Base-by-base conservation (phyloP, 225 moss, liverwort and hornwort genomes). In the Polytrichum formosum region DNA sequence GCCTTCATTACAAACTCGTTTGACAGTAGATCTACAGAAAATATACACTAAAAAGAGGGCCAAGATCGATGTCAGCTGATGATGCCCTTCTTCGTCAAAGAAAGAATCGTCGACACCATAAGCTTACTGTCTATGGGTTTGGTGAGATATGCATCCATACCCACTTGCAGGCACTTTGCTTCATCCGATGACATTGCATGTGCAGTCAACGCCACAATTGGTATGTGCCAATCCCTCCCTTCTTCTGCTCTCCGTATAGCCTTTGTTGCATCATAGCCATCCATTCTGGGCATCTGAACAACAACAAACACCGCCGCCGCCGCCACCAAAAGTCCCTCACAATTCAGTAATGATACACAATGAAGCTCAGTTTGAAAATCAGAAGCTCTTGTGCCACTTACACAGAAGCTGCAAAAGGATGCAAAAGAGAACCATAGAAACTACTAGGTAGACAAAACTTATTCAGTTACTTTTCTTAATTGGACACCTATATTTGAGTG, bases 121-220 rank as follows among this genome's bases (percentile, higher is more conserved):
- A 91, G 89, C 82, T 93, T 90, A 78, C 87, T 81, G 63, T 96
- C 88, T 6, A 96, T 96, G 8, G 96, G 96, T 70, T 96, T 96
- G 2, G 96, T 96, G 71, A 96, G 85, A 69, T 93, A 96, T 0
- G 96, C 96, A 81, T 96, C 96, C 96, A 96, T 96, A 20, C 96
- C 96, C 61, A 90, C 93, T 66, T 88, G 75, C 60, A 96, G 72
- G 73, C 96, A 96, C 76, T 85, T 90, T 0, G 88, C 91, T 81
- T 96, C 91, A 54, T 96, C 96, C 22, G 90, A 90, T 28, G 91
- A 91, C 84, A 96, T 85, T 7, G 96, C 96, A 67, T 96, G 93
- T 2, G 96, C 93, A 28, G 96, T 96, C 20, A 96, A 74, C 28
- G 96, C 96, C 56, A 96, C 93, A 26, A 96, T 90, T 1, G 96